Evolutionary conservation across 352 stramenopile genomes (phyloP).

Genomic region (Pythium oligandrum): DNA sequence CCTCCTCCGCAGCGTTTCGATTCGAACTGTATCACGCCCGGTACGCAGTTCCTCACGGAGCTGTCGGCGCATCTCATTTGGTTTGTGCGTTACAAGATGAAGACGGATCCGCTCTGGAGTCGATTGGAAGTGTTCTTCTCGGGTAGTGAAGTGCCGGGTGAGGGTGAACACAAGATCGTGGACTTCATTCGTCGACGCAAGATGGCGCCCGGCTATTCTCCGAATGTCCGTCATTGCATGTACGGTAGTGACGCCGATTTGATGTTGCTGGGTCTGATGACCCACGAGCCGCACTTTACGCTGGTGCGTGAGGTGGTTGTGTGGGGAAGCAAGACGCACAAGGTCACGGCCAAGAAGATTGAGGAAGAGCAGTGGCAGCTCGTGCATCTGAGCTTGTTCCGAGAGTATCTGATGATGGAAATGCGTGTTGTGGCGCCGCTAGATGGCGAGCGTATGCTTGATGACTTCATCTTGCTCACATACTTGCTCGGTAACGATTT

Average conservation of each 20-base stretch:
- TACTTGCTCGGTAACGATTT: slow-evolving; percentile 99
- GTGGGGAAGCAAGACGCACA: slow-evolving; percentile 68
- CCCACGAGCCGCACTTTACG: slow-evolving; percentile 98
- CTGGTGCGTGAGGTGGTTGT: slow-evolving; percentile 97
- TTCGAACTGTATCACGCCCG: slow-evolving; percentile 99
- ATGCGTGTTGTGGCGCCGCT: slow-evolving; percentile 72
- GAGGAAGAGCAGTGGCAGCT: slow-evolving; percentile 97
- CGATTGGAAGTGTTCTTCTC: slow-evolving; percentile 96
- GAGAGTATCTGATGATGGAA: slow-evolving; percentile 98
- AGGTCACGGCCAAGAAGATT: slow-evolving; percentile 84
- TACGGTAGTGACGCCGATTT: slow-evolving; percentile 99
- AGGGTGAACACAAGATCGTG: slow-evolving; percentile 99
- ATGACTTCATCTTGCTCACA: slow-evolving; percentile 99
- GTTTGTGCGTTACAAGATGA: slow-evolving; percentile 96
- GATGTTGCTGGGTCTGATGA: slow-evolving; percentile 98
- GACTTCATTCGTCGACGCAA: slow-evolving; percentile 95
- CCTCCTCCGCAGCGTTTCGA: slow-evolving; percentile 90
- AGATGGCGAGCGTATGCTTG: slow-evolving; percentile 93
- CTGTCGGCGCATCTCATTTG: slow-evolving; percentile 88
- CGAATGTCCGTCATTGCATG: slow-evolving; percentile 97
- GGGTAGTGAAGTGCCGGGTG: slow-evolving; percentile 96
- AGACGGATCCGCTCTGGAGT: slow-evolving; percentile 93
- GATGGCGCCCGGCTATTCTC: slow-evolving; percentile 89
- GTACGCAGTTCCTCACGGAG: slow-evolving; percentile 98
- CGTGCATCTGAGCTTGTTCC: slow-evolving; percentile 94